Conservation (phyloP, 805 yeast species). For the Nakazawaea siamensis region DNA sequence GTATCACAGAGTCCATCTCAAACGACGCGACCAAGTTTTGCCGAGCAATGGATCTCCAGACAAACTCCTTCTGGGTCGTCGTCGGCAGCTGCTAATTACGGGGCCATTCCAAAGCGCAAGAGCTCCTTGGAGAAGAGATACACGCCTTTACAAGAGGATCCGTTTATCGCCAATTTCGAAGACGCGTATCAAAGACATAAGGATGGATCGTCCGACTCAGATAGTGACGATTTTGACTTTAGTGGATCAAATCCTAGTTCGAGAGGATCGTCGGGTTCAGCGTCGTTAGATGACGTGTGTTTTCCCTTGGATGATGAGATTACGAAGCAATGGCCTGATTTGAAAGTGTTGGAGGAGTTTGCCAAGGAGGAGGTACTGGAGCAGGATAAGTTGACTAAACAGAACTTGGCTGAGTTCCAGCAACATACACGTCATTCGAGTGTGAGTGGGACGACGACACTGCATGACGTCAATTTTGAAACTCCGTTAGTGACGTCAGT, state of each 20-base stretch:
- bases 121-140: constrained; percentile 1
- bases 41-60: constrained; percentile 20
- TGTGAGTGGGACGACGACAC: neutral
- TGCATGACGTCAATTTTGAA: constrained; percentile 27
- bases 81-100: neutral
- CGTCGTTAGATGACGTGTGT: constrained; percentile 89
- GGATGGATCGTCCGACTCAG: neutral
- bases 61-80: constrained; percentile 10
- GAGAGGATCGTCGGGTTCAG: constrained; percentile 51
- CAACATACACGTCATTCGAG: constrained; percentile 11
- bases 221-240: constrained; percentile 24
- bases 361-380: constrained; percentile 55
- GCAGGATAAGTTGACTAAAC: constrained; percentile 16
- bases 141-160: constrained; percentile 3
- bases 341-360: constrained; percentile 66
- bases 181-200: constrained; percentile 8
- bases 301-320: constrained; percentile 52
- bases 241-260: constrained; percentile 58
- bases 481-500: constrained; percentile 25
- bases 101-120: too few species aligned
- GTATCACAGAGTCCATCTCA: constrained; percentile 6
- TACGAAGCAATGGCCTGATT: constrained; percentile 73
- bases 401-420: constrained; percentile 18
- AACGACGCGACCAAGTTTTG: constrained; percentile 15
- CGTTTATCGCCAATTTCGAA: constrained; percentile 5